These are phyloP conservation scores for Botrytis hyacinthi DNA, from an alignment of 2,329 filamentous ascomycete species.

Conservation along the genomic window DNA sequence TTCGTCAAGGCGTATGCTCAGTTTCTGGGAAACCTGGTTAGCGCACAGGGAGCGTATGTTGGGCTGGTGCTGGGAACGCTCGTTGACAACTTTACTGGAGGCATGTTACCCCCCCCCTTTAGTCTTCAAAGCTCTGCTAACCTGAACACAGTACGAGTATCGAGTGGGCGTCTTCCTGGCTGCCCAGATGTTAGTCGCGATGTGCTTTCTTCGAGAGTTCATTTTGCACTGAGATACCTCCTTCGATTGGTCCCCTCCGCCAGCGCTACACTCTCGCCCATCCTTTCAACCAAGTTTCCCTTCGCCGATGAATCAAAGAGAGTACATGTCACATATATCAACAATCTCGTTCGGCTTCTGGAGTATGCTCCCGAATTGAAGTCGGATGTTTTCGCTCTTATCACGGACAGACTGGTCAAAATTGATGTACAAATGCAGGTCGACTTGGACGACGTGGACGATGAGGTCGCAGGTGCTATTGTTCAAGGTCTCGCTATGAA, in stretches of 20 bases:
- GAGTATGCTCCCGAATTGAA: constrained; percentile 76
- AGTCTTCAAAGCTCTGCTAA: constrained; percentile 42
- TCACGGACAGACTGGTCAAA: constrained; percentile 84
- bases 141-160: constrained; percentile 39
- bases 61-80: constrained; percentile 74
- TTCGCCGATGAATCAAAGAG: constrained; percentile 73
- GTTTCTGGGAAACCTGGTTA: constrained; percentile 71
- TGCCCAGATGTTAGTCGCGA: constrained; percentile 60
- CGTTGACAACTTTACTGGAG: constrained; percentile 69
- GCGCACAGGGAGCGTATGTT: constrained; percentile 78
- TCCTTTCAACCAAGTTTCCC: constrained; percentile 70
- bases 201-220: constrained; percentile 68
- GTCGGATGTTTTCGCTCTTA: constrained; percentile 76
- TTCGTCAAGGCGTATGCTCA: constrained; percentile 67
- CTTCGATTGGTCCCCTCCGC: constrained; percentile 80
- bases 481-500: constrained; percentile 51
- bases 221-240: constrained; percentile 72
- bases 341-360: constrained; percentile 76
- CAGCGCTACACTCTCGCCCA: constrained; percentile 63
- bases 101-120: constrained; percentile 37
- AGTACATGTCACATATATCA: constrained; percentile 82
- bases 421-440: constrained; percentile 95
- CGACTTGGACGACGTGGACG: constrained; percentile 88
- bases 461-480: constrained; percentile 76
- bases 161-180: constrained; percentile 39